phyloP scores from a whole-genome alignment of 306 rosid genomes.

The Cucumis cinereus region DNA sequence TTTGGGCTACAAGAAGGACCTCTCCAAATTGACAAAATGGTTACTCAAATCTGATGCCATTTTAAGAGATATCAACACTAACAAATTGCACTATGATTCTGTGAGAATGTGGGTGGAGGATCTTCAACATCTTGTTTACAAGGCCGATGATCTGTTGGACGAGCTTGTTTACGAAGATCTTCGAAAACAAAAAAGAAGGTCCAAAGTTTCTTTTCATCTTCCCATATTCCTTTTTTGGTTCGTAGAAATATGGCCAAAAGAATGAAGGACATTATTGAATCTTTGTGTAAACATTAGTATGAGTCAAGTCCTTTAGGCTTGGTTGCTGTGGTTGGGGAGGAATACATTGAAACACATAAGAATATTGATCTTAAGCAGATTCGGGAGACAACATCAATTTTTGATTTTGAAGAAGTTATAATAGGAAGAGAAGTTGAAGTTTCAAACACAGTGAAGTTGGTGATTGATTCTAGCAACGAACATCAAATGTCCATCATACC shows the following conservation, averaged over 20 bases:
- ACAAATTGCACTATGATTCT: neutral
- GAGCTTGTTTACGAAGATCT: neutral
- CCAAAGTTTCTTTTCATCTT: neutral
- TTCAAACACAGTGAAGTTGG: neutral
- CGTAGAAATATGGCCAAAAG: neutral
- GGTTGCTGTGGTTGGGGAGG: neutral
- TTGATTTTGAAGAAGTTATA: neutral
- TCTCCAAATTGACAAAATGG: neutral
- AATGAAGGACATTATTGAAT: neutral
- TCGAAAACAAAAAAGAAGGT: neutral
- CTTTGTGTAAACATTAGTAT: neutral
- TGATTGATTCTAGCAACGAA: neutral
- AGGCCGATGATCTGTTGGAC: constrained; percentile 2
- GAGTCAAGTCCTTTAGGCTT: neutral
- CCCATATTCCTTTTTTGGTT: neutral
- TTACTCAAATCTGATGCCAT: neutral
- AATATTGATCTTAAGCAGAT: neutral
- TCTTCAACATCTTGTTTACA: neutral
- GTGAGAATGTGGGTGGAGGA: neutral
- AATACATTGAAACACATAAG: neutral
- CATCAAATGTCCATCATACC: neutral
- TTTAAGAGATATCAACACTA: neutral
- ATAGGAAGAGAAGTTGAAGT: neutral
- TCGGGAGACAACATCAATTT: neutral
- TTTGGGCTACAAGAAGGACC: neutral